Evolutionary conservation across 331 rosid species (phyloP), one percentile per base, ranked within the genome.

Genomic region (Prunus yedoensis): DNA sequence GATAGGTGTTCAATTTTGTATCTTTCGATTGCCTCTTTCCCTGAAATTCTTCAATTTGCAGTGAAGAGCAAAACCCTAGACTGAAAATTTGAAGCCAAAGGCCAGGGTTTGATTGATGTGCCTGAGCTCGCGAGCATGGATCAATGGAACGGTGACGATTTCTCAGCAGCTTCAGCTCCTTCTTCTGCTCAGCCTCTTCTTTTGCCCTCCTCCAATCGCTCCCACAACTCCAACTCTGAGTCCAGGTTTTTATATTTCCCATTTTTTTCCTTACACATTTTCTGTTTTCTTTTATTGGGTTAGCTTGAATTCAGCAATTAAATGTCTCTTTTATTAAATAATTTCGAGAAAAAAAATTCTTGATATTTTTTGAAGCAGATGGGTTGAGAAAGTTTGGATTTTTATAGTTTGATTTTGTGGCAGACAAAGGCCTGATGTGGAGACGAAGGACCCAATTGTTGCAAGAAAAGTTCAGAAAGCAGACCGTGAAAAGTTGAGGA

Each of bases 401-500:
- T 28, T 28, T 67, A 3, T 35, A 17, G 66, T 54, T 70, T 59
- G 70, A 15, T 49, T 51, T 65, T 65, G 72, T 62, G 56, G 35
- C 68, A 90, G 93, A 82, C 85, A 89, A 75, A 85, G 82, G 79
- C 74, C 59, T 68, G 93, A 86, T 77, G 80, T 23, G 51, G 97
- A 86, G 75, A 75, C 45, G 47, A 77, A 87, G 73, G 95, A 89
- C 85, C 86, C 96, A 18, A 53, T 75, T 71, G 82, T 83, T 28
- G 87, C 90, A 13, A 86, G 92, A 50, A 94, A 89, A 74, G 86
- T 88, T 79, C 96, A 90, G 67, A 94, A 94, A 83, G 99, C 97
- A 10, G 97, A 92, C 82, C 93, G 99, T 4, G 96, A 94, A 87
- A 94, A 92, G 77, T 73, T 94, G 83, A 83, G 99, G 80, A 90